Evolutionary conservation across 1,284 basidiomycete species (phyloP).

Genomic region (Anthracocystis panici-leucophaei): DNA sequence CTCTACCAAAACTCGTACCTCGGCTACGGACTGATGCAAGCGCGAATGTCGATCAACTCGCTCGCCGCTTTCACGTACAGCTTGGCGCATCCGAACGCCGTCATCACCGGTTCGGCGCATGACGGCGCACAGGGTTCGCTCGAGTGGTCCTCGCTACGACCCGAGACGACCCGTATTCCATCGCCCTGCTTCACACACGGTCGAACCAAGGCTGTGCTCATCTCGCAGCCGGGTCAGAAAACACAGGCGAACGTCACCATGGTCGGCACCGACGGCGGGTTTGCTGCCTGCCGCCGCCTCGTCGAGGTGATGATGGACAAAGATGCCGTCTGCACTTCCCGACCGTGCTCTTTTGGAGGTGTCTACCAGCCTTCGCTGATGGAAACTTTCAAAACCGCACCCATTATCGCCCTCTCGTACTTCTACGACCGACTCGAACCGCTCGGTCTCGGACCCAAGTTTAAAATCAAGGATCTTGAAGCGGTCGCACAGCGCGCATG

Average conservation of each 20-base stretch:
- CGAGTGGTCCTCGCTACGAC: slow-evolving; percentile 68
- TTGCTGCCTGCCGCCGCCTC: slow-evolving; percentile 85
- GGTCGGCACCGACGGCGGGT: slow-evolving; percentile 76
- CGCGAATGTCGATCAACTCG: slow-evolving; percentile 85
- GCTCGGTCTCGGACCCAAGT: slow-evolving; percentile 74
- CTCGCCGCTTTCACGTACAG: slow-evolving; percentile 86
- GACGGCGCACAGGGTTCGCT: slow-evolving; percentile 26
- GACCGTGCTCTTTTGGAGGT: slow-evolving; percentile 95
- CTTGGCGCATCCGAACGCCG: slow-evolving; percentile 71
- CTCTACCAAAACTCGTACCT: slow-evolving; percentile 72
- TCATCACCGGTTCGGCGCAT: slow-evolving; percentile 42
- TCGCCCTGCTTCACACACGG: slow-evolving; percentile 86
- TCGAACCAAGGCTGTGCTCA: slow-evolving; percentile 77
- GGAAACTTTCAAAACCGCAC: slow-evolving; percentile 79
- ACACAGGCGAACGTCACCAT: slow-evolving; percentile 56
- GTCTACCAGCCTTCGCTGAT: slow-evolving; percentile 96
- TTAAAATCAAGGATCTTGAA: slow-evolving; percentile 56
- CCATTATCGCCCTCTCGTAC: slow-evolving; percentile 77
- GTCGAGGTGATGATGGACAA: slow-evolving; percentile 95
- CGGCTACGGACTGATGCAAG: slow-evolving; percentile 94
- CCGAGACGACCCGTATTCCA: slow-evolving; percentile 70
- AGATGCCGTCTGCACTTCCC: slow-evolving; percentile 83
- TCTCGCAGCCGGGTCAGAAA: slow-evolving; percentile 76
- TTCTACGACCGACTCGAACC: slow-evolving; percentile 94
- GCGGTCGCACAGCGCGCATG: slow-evolving; percentile 62